Base-by-base conservation (phyloP, 176 grass and related monocot genomes). In the Carex littledalei region DNA sequence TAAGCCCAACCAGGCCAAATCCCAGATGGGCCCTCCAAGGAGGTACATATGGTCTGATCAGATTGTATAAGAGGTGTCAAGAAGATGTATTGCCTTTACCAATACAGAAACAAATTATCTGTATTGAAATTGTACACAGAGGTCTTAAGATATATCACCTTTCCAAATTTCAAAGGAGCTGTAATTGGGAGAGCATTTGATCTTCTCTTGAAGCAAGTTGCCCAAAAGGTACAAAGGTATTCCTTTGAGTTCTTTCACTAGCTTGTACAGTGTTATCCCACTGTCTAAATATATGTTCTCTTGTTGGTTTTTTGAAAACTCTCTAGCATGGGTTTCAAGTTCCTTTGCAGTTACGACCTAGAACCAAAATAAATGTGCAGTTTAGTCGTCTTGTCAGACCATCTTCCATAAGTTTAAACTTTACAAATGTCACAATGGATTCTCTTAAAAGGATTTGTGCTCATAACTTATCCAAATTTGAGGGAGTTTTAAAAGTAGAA, bases 201-300 rank as follows among this genome's bases (percentile, higher is more conserved):
- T 89, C 11, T 71, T 73, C 82, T 87, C 67, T 89, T 87, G 43
- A 82, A 92, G 88, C 20, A 84, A 31, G 41, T 92, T 85, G 6
- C 86, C 90, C 82, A 94, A 84, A 64, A 74, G 47, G 31, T 84
- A 18, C 59, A 94, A 86, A 66, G 58, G 91, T 58, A 14, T 73
- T 63, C 60, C 81, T 87, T 87, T 90, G 16, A 94, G 78, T 83
- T 67, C 49, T 88, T 90, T 86, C 81, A 88, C 82, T 62, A 90
- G 41, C 34, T 39, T 88, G 61, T 84, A 92, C 11, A 94, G 84
- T 83, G 84, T 92, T 72, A 94, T 85, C 29, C 86, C 88, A 11
- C 69, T 83, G 47, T 94, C 84, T 84, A 94, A 87, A 55, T 90
- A 92, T 59, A 92, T 94, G 77, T 88, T 56, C 67, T 88, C 76